Conservation (phyloP, 768 basidiomycete genomes). For the Favolaschia claudopus region DNA sequence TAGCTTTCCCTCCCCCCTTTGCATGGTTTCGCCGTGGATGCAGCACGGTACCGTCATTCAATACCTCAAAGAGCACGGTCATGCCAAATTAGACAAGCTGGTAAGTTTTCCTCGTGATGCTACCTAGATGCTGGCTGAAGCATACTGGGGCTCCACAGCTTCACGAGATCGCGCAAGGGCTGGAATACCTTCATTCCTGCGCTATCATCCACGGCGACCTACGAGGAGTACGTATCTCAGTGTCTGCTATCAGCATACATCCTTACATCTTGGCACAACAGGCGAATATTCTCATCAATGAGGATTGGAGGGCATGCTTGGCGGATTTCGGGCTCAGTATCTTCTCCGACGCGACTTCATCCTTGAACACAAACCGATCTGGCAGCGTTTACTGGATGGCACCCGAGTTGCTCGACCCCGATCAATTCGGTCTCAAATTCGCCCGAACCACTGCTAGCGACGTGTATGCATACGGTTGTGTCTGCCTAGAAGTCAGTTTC, state of each 20-base stretch:
- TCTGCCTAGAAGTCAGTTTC: conserved; percentile 10
- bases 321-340: conserved; percentile 9
- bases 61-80: conserved; percentile 20
- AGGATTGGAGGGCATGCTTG: background rate
- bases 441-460: conserved; percentile 10
- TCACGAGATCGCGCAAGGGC: background rate
- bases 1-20: background rate
- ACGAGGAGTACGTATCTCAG: background rate
- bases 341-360: background rate
- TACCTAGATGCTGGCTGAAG: too few relatives aligned
- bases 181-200: background rate
- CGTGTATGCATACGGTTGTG: conserved; percentile 15
- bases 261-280: background rate
- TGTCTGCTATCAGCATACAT: background rate
- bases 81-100: background rate
- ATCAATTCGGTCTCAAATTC: background rate
- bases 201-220: conserved; percentile 5
- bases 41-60: background rate
- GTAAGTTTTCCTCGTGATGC: background rate
- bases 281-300: conserved; percentile 6
- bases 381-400: conserved; percentile 8
- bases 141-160: background rate
- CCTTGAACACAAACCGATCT: background rate
- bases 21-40: conserved; percentile 13
- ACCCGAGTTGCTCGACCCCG: conserved; percentile 9